These are phyloP conservation scores for Lachnellula subtilissima DNA, from an alignment of 2,329 filamentous ascomycete species.

Conservation along the genomic window DNA sequence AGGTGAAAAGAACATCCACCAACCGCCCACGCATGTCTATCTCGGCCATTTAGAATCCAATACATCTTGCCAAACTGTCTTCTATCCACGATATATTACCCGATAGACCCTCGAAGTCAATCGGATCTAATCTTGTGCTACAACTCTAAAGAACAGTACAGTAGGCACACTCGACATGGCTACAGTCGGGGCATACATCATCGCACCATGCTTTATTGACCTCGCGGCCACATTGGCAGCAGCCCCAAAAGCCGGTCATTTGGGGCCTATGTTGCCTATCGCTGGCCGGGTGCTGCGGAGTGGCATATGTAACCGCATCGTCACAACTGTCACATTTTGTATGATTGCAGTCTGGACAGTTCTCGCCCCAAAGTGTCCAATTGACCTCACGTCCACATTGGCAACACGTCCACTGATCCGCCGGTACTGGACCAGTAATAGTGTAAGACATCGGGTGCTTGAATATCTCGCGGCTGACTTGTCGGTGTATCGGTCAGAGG, in stretches of 20 bases:
- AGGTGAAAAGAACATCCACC: not conserved
- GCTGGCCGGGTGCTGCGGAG: not conserved
- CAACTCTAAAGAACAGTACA: not conserved
- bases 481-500: too few species aligned
- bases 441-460: not conserved
- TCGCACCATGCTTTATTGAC: slow-evolving; percentile 3
- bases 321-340: slow-evolving; percentile 1
- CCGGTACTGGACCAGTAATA: not conserved
- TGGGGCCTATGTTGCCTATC: not conserved
- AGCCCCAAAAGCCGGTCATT: slow-evolving; percentile 13
- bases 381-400: not conserved
- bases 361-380: not conserved
- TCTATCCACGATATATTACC: not conserved
- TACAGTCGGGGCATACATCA: slow-evolving; percentile 2
- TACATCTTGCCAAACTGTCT: not conserved
- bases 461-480: too few species aligned
- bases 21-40: not conserved
- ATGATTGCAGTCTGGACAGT: slow-evolving; percentile 6
- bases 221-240: slow-evolving; percentile 8
- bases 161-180: not conserved
- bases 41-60: not conserved
- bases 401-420: slow-evolving; percentile 7
- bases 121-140: not conserved
- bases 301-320: not conserved
- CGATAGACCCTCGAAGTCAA: not conserved